Base-by-base conservation (phyloP, 2,329 filamentous ascomycete species). In the Venturia nashicola region DNA sequence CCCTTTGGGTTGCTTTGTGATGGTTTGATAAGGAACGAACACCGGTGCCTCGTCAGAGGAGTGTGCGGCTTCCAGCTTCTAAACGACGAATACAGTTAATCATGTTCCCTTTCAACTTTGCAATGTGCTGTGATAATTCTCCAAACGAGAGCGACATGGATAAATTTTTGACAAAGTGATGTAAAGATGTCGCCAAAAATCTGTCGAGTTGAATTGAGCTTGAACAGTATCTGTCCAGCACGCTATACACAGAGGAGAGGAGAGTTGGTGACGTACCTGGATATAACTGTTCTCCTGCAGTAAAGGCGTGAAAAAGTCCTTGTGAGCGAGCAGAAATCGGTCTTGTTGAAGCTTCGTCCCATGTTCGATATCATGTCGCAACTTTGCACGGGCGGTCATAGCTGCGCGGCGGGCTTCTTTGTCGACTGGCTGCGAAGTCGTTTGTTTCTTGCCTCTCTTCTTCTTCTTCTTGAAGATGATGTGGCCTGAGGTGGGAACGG, bases 301-400 rank as follows among this genome's bases (percentile, higher is more conserved):
- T 1, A 82, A 68, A 0, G 79, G 78, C n/a, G 77, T 67, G 67
- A 82, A 81, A 57, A 73, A 72, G 20, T 79, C 72, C 65, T 77
- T 75, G 67, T 80, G 72, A 18, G 74, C 73, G 5, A 79, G 67
- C 6, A 81, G 70, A 67, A 80, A 82, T 7, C 74, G 74, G 68
- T 79, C 74, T 2, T 76, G 75, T 67, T 76, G 79, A 1, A 71
- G 73, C 67, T 76, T 79, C 5, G 77, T 77, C 65, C 72, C 68
- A 16, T 69, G 69, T 1, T 72, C 73, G 60, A 79, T 79, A 6
- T 76, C 76, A 5, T 74, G 71, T 34, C 77, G 74, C 12, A 79
- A 71, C 9, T 72, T 71, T 20, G 66, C 70, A 2, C 78, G 76
- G n/a, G 75, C 72, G 1, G 77, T 77, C 40, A 75, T 71, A 6